Percentiles rank a stretch among this genome's conserved stretches.
phyloP scores from a whole-genome alignment of 257 asterid genomes.

The Vinca minor region DNA sequence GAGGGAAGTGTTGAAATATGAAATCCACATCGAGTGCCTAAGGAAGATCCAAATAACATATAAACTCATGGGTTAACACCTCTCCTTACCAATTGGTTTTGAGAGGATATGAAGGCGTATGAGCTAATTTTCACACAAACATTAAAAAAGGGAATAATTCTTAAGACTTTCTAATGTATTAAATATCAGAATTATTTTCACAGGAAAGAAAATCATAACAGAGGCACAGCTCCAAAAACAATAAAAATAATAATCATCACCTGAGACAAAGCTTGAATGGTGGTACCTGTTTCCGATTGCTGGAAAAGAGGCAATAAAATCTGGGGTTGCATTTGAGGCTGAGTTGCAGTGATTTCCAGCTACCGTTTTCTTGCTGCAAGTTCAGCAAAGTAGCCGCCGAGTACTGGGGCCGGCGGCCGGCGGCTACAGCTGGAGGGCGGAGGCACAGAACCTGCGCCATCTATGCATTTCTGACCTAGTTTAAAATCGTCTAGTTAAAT shows the following conservation, averaged over 20 bases:
- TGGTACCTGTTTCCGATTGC: slow-evolving; percentile 56
- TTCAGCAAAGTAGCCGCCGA: neutral
- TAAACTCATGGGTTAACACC: too few relatives aligned
- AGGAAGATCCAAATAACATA: too few relatives aligned
- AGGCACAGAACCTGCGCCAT: slow-evolving; percentile 55
- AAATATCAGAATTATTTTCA: neutral
- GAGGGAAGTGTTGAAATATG: too few relatives aligned
- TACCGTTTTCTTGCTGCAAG: slow-evolving; percentile 11
- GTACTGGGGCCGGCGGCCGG: slow-evolving; percentile 19
- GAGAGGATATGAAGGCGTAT: too few relatives aligned
- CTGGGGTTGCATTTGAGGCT: slow-evolving; percentile 43
- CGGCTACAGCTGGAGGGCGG: slow-evolving; percentile 20
- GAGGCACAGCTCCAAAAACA: neutral
- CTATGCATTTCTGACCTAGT: slow-evolving; percentile 5
- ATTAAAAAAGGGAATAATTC: neutral
- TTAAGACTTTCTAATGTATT: neutral
- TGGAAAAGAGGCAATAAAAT: slow-evolving; percentile 61
- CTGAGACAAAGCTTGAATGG: too few relatives aligned
- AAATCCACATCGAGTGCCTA: too few relatives aligned
- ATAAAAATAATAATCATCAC: too few relatives aligned
- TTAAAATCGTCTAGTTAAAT: neutral
- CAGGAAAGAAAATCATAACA: neutral
- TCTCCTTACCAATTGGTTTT: too few relatives aligned
- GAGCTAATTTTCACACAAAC: too few relatives aligned
- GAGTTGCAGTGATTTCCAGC: slow-evolving; percentile 33